A percentile compares a stretch with the other conserved stretches of the same genome.
These are phyloP conservation scores for Epichloe amarillans DNA, from an alignment of 2,329 filamentous ascomycete species.

Conservation along the genomic window DNA sequence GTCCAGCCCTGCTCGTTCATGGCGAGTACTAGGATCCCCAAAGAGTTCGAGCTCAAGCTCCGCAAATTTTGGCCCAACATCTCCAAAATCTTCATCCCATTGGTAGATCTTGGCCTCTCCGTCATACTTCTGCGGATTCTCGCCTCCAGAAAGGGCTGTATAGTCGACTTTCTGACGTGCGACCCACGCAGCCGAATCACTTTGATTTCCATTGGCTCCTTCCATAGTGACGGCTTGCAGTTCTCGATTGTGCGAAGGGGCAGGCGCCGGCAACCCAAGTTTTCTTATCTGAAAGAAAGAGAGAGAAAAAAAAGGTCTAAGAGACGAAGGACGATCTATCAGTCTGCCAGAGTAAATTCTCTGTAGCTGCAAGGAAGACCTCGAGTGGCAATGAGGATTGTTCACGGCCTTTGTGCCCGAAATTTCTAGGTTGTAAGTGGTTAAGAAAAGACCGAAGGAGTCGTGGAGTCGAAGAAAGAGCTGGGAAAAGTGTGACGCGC, in stretches of 20 bases:
- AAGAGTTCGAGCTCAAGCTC: slow-evolving; percentile 70
- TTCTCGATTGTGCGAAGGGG: too few species aligned
- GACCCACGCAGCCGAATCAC: slow-evolving; percentile 24
- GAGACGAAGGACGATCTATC: neutral
- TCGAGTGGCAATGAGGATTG: too few species aligned
- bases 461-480: too few species aligned
- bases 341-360: too few species aligned
- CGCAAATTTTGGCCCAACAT: slow-evolving; percentile 59
- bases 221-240: neutral
- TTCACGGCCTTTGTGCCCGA: too few species aligned
- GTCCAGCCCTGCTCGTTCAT: slow-evolving; percentile 40
- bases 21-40: slow-evolving; percentile 37
- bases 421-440: too few species aligned
- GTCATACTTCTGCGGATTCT: slow-evolving; percentile 26
- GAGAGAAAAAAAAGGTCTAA: neutral
- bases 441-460: too few species aligned
- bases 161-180: slow-evolving; percentile 36
- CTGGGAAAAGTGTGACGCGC: too few species aligned
- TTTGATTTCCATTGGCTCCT: neutral
- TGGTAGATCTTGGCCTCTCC: slow-evolving; percentile 57
- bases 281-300: neutral
- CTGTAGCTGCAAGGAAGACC: too few species aligned
- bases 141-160: slow-evolving; percentile 12
- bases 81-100: slow-evolving; percentile 76
- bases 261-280: too few species aligned